Percentiles rank a stretch among this genome's conserved stretches.
These are phyloP conservation scores for Zelonia costaricensis DNA, from an alignment of 208 protist genomes.

Conservation along the genomic window DNA sequence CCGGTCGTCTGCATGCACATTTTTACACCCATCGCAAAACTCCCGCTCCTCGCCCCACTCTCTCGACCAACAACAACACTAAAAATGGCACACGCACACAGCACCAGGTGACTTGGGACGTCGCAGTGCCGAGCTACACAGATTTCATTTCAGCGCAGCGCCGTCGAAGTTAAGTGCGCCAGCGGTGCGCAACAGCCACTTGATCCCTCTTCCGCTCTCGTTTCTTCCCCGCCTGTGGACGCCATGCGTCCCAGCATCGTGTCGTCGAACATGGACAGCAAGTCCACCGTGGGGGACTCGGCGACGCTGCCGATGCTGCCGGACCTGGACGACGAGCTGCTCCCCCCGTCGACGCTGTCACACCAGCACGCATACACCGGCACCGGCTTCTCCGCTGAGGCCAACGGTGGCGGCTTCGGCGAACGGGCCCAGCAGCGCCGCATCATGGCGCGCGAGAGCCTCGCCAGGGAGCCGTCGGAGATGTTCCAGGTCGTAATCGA, in stretches of 20 bases:
- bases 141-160: too few species aligned
- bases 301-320: neutral
- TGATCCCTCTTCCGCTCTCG: too few species aligned
- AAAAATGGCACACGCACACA: too few species aligned
- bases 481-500: slow-evolving; percentile 91
- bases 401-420: neutral
- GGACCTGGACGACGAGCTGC: neutral
- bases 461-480: slow-evolving; percentile 35
- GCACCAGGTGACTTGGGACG: too few species aligned
- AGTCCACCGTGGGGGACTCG: neutral
- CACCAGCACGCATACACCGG: neutral
- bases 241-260: neutral
- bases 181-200: too few species aligned
- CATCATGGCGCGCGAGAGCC: neutral
- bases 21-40: too few species aligned
- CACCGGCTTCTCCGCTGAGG: neutral
- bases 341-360: neutral
- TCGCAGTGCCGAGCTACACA: too few species aligned
- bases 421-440: neutral
- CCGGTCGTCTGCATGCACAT: too few species aligned
- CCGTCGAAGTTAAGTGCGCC: too few species aligned
- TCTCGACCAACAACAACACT: too few species aligned
- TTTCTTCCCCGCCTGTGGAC: too few species aligned
- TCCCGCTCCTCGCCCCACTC: too few species aligned
- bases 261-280: neutral